Base-by-base conservation (phyloP, 495 filamentous ascomycete species). In the Corynascus novoguineensis region DNA sequence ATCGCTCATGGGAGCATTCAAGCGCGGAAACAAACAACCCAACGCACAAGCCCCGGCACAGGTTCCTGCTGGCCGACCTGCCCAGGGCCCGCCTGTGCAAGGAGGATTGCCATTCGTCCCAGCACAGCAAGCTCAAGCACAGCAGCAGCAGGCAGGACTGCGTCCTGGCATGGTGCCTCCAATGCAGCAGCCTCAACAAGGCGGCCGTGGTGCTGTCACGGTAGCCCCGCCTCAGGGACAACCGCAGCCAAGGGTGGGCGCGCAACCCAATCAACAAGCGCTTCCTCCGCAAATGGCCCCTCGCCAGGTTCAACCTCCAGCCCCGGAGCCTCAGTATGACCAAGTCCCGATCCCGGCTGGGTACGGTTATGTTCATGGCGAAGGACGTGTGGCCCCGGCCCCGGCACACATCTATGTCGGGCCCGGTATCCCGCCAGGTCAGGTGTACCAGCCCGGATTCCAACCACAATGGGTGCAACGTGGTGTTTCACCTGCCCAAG, bases 341-440 rank as follows among this genome's bases (percentile, higher is more conserved):
- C 61, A 63, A 29, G 75, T 79, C 0, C 76, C 76, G 12, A 78
- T 79, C n/a, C 76, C 76, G 1, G 60, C 59, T 5, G 71, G 71
- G 24, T 79, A 79, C 57, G 60, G 68, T 3, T 67, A 73, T 40
- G 76, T 78, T 19, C 75, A 73, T 50, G 71, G 68, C 19, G 75
- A 79, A 44, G 76, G 75, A 4, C 59, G 65, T 19, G 35, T 71
- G 3, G 70, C 65, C 14, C 61, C 65, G 10, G 70, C 72, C 4
- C 71, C 65, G 19, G 67, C 69, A 15, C 69, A 68, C 6, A 72
- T 73, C 51, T 68, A 67, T 19, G 60, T 72, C 27, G 70, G 71
- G 12, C 66, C 59, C 29, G 60, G 34, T 9, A 10, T 37, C 21
- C 32, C 24, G 12, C 28, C 50, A 22, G 38, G 50, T 2, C 59